A percentile compares a stretch with the other conserved stretches of the same genome.
Evolutionary conservation across 2,329 filamentous ascomycete genomes (phyloP).

Genomic region (Colletotrichum sp.): DNA sequence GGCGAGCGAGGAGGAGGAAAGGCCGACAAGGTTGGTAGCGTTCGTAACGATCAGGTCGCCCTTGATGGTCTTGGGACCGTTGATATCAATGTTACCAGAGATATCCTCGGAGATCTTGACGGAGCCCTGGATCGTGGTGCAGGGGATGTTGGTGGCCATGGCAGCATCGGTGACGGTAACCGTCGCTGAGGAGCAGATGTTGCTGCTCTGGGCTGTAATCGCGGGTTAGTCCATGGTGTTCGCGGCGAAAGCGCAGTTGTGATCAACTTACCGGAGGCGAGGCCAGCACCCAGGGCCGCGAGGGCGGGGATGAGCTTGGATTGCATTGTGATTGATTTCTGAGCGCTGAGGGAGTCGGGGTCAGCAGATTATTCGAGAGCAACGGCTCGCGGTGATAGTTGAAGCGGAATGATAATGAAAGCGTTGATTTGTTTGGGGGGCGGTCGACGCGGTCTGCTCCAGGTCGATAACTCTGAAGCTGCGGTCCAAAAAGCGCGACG

Average conservation of each 20-base stretch:
- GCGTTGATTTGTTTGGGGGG: not conserved
- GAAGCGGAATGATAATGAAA: slow-evolving; percentile 10
- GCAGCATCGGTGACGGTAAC: slow-evolving; percentile 68
- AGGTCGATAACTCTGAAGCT: slow-evolving; percentile 17
- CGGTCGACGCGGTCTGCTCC: not conserved
- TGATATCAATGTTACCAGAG: slow-evolving; percentile 64
- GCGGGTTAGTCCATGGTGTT: not conserved
- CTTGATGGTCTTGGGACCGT: slow-evolving; percentile 61
- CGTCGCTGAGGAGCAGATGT: slow-evolving; percentile 38
- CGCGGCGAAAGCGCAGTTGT: not conserved
- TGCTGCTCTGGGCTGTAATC: slow-evolving; percentile 31
- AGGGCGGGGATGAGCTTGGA: slow-evolving; percentile 49
- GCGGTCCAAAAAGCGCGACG: slow-evolving; percentile 13
- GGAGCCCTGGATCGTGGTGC: slow-evolving; percentile 72
- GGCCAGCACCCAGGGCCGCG: slow-evolving; percentile 44
- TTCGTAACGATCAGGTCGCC: slow-evolving; percentile 69
- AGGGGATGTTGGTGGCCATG: slow-evolving; percentile 67
- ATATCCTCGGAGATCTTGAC: slow-evolving; percentile 67
- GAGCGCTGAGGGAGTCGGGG: not conserved
- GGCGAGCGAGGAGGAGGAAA: slow-evolving; percentile 66
- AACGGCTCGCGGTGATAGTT: not conserved
- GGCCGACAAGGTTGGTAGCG: slow-evolving; percentile 59
- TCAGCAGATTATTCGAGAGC: not conserved
- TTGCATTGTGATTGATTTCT: slow-evolving; percentile 46
- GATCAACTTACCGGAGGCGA: slow-evolving; percentile 49